Base-by-base conservation (phyloP, 257 asterid genomes). In the Lavandula angustifolia region DNA sequence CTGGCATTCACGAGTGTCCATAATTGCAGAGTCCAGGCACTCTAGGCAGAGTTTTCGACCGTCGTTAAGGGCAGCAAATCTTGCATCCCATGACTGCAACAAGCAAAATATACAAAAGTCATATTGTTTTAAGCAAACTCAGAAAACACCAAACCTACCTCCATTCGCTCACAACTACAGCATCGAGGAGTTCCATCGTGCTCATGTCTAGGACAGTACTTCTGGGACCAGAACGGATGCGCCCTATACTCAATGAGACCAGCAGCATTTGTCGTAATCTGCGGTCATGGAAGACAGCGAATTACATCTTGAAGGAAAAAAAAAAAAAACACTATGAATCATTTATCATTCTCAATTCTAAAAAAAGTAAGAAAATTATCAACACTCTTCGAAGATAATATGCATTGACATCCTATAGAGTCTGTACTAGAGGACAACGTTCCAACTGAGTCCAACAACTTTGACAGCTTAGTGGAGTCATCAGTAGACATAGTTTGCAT, bases 181-280 rank as follows among this genome's bases (percentile, higher is more conserved):
- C 99, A 92, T 72, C 99, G 91, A 38, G 90, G 87, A 55, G 96
- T 92, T 67, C 99, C 92, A 69, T 92, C 97, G 37, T 82, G 92
- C 82, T 92, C 99, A n/a, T 92, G 97, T 71, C 72, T 74, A 50
- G 99, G 99, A 76, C 99, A 92, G 81, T 92, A 92, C 75, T 89
- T 92, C 75, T 92, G 99, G 70, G 95, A 82, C 99, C 99, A 92
- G 77, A 92, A 89, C 55, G 97, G 99, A 76, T 87, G 97, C 32
- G 96, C 95, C 64, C 95, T 80, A 56, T 85, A 92, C 75, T 92
- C 99, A 72, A 92, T 92, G 71, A 89, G 95, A 56, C 97, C 97
- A 54, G 91, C 79, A 65, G 92, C 87, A 73, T 89, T 92, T 72
- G 95, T 89, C 34, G 97, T 94, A 73, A 92, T 89, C 99, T 92